Evolutionary conservation across 257 asterid species (phyloP).

Genomic region (Asclepias syriaca): DNA sequence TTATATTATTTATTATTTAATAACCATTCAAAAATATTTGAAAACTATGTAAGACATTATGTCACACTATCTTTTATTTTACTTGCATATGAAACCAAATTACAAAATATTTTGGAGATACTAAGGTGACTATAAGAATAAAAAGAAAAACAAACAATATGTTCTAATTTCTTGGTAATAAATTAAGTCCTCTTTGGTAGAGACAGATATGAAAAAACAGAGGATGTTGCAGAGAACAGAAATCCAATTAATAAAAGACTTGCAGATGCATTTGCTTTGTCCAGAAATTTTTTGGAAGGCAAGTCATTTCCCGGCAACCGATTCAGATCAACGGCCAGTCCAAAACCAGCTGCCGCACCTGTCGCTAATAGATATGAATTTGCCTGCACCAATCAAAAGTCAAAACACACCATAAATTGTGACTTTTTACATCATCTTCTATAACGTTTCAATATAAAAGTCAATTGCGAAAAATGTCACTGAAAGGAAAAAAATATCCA

Average conservation of each 20-base stretch:
- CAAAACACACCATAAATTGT: neutral
- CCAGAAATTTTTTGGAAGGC: conserved; percentile 16
- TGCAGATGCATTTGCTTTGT: conserved; percentile 39
- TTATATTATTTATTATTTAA: too few relatives aligned
- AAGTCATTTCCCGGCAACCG: neutral
- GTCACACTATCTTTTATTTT: too few relatives aligned
- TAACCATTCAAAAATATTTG: too few relatives aligned
- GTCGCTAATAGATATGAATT: conserved; percentile 35
- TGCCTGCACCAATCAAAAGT: conserved; percentile 23
- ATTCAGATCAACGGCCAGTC: conserved; percentile 42
- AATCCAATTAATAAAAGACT: conserved; percentile 36
- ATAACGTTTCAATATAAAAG: too few relatives aligned
- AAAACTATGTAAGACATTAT: too few relatives aligned
- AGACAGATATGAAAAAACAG: conserved; percentile 20
- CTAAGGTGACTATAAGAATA: too few relatives aligned
- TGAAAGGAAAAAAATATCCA: too few relatives aligned
- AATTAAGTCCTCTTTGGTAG: neutral
- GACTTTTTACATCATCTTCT: too few relatives aligned
- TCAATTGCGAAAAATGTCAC: neutral
- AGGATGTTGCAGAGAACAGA: conserved; percentile 31
- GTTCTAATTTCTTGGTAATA: too few relatives aligned
- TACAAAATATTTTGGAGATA: too few relatives aligned
- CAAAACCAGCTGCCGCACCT: conserved; percentile 52
- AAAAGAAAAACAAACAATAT: too few relatives aligned
- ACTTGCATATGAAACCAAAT: too few relatives aligned